Conservation (phyloP, 2,329 filamentous ascomycete genomes). For the Fusarium pseudoanthophilum region DNA sequence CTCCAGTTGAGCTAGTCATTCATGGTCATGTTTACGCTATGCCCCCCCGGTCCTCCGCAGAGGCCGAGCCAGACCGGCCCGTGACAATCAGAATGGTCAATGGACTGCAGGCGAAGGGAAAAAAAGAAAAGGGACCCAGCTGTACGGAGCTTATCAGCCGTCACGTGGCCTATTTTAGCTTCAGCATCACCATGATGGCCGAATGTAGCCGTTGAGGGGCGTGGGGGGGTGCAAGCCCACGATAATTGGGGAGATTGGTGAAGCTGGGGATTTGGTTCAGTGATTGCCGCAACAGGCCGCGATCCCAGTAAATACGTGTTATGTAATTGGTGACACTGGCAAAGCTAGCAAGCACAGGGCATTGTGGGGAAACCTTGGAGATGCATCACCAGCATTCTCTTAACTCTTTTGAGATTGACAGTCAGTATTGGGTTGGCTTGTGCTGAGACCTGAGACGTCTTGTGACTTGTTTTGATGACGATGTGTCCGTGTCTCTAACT, state of each 20-base stretch:
- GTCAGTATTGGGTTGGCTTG: slow-evolving; percentile 6
- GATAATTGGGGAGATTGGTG: slow-evolving; percentile 30
- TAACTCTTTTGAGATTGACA: slow-evolving; percentile 20
- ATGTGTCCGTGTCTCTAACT: not conserved
- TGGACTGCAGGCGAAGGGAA: not conserved
- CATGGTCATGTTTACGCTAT: slow-evolving; percentile 19
- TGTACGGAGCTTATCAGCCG: slow-evolving; percentile 43
- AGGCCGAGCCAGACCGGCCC: slow-evolving; percentile 35
- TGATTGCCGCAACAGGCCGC: slow-evolving; percentile 41
- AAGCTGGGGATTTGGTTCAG: slow-evolving; percentile 21
- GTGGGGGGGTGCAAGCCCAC: not conserved
- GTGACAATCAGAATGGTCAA: slow-evolving; percentile 10
- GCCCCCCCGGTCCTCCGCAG: slow-evolving; percentile 23
- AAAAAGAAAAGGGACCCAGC: slow-evolving; percentile 12
- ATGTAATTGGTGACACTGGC: slow-evolving; percentile 30
- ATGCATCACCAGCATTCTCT: slow-evolving; percentile 25
- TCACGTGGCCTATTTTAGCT: slow-evolving; percentile 39
- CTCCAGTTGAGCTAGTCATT: slow-evolving; percentile 16
- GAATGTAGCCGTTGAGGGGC: slow-evolving; percentile 43
- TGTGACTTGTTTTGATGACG: slow-evolving; percentile 21
- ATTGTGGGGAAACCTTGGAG: slow-evolving; percentile 35
- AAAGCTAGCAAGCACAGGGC: slow-evolving; percentile 21
- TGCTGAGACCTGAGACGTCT: slow-evolving; percentile 17
- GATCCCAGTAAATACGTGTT: slow-evolving; percentile 31
- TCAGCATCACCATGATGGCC: slow-evolving; percentile 18